Percentiles rank a stretch among this genome's conserved stretches.
These are phyloP conservation scores for Casuarina cunninghamiana DNA, from an alignment of 306 rosid species.

Conservation along the genomic window DNA sequence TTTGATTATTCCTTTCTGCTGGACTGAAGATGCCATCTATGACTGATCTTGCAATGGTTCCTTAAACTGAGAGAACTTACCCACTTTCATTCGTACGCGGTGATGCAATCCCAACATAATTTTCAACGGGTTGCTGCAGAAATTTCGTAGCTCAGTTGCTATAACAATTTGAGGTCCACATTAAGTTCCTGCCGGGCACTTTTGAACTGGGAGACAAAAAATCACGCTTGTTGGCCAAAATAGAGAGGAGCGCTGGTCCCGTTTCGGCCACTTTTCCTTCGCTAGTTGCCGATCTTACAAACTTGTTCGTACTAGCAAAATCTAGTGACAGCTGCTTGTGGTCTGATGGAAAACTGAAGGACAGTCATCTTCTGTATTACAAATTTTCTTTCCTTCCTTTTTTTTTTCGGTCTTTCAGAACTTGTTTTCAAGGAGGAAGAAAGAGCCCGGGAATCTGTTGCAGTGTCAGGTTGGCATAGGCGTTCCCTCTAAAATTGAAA, in stretches of 20 bases:
- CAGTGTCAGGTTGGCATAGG: conserved; percentile 25
- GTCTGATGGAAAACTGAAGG: not conserved
- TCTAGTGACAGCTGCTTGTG: conserved; percentile 24
- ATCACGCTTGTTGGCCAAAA: not conserved
- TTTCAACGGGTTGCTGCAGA: not conserved
- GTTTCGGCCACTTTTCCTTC: conserved; percentile 20
- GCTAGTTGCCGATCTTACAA: conserved; percentile 6
- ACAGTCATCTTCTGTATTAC: not conserved
- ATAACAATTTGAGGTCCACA: not conserved
- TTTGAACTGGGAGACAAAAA: not conserved
- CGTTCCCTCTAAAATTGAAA: conserved; percentile 28
- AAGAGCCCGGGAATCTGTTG: conserved; percentile 20
- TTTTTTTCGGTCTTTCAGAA: not conserved
- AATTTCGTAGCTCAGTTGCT: no score
- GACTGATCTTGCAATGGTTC: not conserved
- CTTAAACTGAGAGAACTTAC: not conserved
- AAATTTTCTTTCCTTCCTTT: not conserved
- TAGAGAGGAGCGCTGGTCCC: not conserved
- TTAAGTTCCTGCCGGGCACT: not conserved
- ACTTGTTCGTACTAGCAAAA: conserved; percentile 24
- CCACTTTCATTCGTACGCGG: not conserved
- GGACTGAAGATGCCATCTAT: conserved; percentile 14
- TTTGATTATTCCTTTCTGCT: conserved; percentile 4
- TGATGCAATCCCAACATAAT: not conserved
- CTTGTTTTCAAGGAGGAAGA: not conserved